Base-by-base conservation (phyloP, 768 basidiomycete species). In the Suillus subluteus region DNA sequence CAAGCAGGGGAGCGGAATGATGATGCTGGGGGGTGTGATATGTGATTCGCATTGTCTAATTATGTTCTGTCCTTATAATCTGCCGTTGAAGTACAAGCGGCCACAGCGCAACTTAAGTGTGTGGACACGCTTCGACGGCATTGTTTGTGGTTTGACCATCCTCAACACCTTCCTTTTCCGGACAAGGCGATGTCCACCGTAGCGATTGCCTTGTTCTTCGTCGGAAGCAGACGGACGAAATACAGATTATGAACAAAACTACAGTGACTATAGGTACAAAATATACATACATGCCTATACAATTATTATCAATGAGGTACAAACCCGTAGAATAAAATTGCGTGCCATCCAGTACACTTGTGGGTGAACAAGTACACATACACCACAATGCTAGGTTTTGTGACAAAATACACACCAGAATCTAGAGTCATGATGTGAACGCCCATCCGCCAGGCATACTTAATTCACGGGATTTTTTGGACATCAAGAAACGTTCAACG, bases 381-480 rank as follows among this genome's bases (percentile, higher is more conserved):
- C 54, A 12, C 62, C 12, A 52, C 37, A 30, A 46, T 50, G 32
- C 37, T 52, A 26, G 38, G 61, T 38, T 46, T 23, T 30, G 35
- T 23, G 3, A 35, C 23, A 38, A 40, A 48, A 64, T 41, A 62
- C 41, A 55, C 30, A 30, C 62, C 65, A 78, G 18, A 35, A 6
- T 55, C 9, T 21, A 40, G 12, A 40, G 6, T 64, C 63, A 64
- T 43, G 58, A 62, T 21, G 63, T 41, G 37, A 76, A 77, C 5
- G 71, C 77, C 82, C 82, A 83, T 58, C 78, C 79, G 18, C 81
- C 80, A 41, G 81, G 81, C 81, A 82, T 82, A 56, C 76, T 77
- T 68, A 72, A 68, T 67, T 82, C 79, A 48, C 73, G 67, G 54
- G 68, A 68, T 65, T 69, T 64, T 37, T 66, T 67, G 6, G 71